A percentile compares a stretch with the other conserved stretches of the same genome.
These are phyloP conservation scores for Coffea humblotiana DNA, from an alignment of 305 asterid species.

Conservation along the genomic window DNA sequence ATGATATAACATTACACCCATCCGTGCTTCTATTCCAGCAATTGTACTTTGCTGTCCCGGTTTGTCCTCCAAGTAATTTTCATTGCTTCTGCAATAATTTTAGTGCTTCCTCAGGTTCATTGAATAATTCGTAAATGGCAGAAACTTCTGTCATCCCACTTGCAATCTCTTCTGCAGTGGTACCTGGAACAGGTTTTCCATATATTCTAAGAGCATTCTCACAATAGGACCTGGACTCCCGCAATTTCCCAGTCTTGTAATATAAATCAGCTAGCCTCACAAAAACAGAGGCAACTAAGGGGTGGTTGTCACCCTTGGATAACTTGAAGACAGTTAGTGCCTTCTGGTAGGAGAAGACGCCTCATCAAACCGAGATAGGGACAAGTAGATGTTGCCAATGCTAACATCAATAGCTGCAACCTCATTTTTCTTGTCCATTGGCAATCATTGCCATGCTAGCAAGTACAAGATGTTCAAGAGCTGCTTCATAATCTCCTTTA, in stretches of 20 bases:
- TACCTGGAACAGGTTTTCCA: constrained; percentile 85
- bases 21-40: constrained; percentile 95
- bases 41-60: constrained; percentile 96
- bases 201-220: constrained; percentile 90
- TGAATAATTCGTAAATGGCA: constrained; percentile 83
- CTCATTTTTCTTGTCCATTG: constrained; percentile 87
- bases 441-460: constrained; percentile 99
- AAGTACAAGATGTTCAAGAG: constrained; percentile 96
- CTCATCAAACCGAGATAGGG: constrained; percentile 89
- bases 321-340: constrained; percentile 98
- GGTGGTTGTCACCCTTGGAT: constrained; percentile 91
- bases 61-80: constrained; percentile 84
- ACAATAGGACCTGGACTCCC: constrained; percentile 92
- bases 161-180: constrained; percentile 83
- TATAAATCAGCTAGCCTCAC: constrained; percentile 87
- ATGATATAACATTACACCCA: constrained; percentile 93
- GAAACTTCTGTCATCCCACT: constrained; percentile 91
- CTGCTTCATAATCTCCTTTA: constrained; percentile 84
- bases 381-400: constrained; percentile 87
- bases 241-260: constrained; percentile 83
- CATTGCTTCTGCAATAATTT: constrained; percentile 85
- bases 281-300: constrained; percentile 92
- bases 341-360: constrained; percentile 97
- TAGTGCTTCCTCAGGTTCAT: constrained; percentile 92
- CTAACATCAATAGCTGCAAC: constrained; percentile 93